Percentiles rank a stretch among this genome's conserved stretches.
Conservation (phyloP, 2,329 filamentous ascomycete genomes). For the Rhynchosporium agropyri region DNA sequence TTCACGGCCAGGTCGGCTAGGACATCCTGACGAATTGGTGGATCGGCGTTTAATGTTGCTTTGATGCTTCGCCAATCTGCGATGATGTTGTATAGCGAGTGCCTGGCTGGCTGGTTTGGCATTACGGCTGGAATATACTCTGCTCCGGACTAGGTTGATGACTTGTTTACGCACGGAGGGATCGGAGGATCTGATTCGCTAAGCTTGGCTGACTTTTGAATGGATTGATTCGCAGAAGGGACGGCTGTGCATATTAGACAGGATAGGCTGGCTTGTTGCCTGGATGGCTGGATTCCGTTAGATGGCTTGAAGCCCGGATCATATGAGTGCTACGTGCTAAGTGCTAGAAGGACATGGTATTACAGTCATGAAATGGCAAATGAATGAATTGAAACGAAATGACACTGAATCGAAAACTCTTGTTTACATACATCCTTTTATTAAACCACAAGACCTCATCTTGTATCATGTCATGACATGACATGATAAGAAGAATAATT, state of each 20-base stretch:
- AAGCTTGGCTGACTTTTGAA: not conserved
- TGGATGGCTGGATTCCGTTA: no score
- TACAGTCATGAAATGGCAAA: no score
- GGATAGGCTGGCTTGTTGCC: not conserved
- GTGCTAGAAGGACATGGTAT: no score
- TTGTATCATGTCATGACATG: no score
- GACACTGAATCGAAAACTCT: no score
- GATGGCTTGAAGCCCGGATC: no score
- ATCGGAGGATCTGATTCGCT: not conserved
- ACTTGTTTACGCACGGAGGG: not conserved
- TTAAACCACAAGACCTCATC: no score
- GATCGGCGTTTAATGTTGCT: not conserved
- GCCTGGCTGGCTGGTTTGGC: conserved; percentile 3
- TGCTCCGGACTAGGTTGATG: not conserved
- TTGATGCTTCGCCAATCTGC: not conserved
- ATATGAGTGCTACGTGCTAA: no score
- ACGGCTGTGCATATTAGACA: conserved; percentile 13
- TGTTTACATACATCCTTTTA: no score
- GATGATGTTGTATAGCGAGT: conserved; percentile 6
- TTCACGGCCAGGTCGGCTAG: not conserved
- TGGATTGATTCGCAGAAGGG: not conserved
- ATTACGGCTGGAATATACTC: not conserved
- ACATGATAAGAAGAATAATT: no score
- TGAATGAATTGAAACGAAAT: no score
- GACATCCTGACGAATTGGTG: not conserved